Conservation (phyloP, 331 rosid genomes). For the Pyrus hybrid region DNA sequence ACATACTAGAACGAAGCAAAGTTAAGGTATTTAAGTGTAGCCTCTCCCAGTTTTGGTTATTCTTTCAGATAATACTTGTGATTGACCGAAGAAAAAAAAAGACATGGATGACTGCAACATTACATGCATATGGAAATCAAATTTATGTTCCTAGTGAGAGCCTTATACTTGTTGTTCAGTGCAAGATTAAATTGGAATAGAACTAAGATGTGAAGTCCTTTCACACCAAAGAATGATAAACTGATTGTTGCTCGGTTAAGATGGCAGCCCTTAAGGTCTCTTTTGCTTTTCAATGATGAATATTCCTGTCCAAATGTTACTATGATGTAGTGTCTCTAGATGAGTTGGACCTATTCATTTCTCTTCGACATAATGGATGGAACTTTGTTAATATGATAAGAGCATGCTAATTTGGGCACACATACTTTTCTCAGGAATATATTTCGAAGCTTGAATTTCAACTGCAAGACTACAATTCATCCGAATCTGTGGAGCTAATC, state of each 20-base stretch:
- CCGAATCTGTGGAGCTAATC: constrained; percentile 20
- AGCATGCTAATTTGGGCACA: background rate
- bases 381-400: background rate
- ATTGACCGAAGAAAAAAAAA: background rate
- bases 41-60: background rate
- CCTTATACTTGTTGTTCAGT: background rate
- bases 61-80: background rate
- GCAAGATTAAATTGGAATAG: background rate
- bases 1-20: background rate
- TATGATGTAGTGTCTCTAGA: background rate
- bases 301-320: background rate
- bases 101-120: background rate
- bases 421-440: constrained; percentile 35
- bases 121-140: background rate
- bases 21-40: background rate
- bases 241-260: background rate
- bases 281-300: background rate
- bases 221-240: background rate
- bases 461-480: constrained; percentile 28
- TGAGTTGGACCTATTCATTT: background rate
- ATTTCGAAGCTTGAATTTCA: constrained; percentile 38
- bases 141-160: background rate
- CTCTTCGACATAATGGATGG: background rate
- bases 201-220: background rate
- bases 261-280: background rate